Conservation (phyloP, 23 red algal species). For the Pyropia haitanensis region DNA sequence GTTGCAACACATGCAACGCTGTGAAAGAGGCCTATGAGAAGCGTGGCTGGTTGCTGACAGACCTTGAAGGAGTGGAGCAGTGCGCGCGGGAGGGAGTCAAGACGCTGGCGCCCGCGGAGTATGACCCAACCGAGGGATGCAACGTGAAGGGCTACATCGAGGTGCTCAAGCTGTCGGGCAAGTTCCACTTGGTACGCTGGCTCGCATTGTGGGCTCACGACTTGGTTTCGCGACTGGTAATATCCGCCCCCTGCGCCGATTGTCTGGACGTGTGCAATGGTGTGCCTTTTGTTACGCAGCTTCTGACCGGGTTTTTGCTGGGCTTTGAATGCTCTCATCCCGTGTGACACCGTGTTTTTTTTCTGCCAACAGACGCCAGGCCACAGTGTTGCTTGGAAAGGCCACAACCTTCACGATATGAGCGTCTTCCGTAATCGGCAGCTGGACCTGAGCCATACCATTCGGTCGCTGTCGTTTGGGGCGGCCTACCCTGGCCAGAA, state of each 20-base stretch:
- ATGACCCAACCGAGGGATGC: slow-evolving; percentile 44
- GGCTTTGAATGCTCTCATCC: no score
- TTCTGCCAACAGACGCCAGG: slow-evolving; percentile 29
- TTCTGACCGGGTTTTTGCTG: no score
- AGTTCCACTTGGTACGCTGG: slow-evolving; percentile 49
- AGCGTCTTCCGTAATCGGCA: slow-evolving; percentile 19
- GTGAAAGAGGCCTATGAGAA: slow-evolving; percentile 68
- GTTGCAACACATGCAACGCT: slow-evolving; percentile 86
- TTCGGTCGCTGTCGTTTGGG: slow-evolving; percentile 75
- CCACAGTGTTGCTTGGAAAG: slow-evolving; percentile 49
- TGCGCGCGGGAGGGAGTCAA: slow-evolving; percentile 53
- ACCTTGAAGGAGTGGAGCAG: slow-evolving; percentile 52
- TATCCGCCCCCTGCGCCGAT: no score
- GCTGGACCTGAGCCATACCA: slow-evolving; percentile 68
- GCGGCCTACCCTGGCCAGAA: slow-evolving; percentile 55
- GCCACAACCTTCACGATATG: slow-evolving; percentile 67
- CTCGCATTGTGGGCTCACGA: no score
- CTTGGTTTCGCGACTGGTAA: no score
- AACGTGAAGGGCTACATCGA: slow-evolving; percentile 57
- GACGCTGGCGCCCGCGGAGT: slow-evolving; percentile 17
- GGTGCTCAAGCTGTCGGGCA: slow-evolving; percentile 73
- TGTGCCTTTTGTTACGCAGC: no score
- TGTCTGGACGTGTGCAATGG: no score
- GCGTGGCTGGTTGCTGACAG: slow-evolving; percentile 50
- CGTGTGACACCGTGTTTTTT: no score